A percentile compares a stretch with the other conserved stretches of the same genome.
phyloP scores from a whole-genome alignment of 805 yeast genomes.

The Saccharomycopsis fibuligera region DNA sequence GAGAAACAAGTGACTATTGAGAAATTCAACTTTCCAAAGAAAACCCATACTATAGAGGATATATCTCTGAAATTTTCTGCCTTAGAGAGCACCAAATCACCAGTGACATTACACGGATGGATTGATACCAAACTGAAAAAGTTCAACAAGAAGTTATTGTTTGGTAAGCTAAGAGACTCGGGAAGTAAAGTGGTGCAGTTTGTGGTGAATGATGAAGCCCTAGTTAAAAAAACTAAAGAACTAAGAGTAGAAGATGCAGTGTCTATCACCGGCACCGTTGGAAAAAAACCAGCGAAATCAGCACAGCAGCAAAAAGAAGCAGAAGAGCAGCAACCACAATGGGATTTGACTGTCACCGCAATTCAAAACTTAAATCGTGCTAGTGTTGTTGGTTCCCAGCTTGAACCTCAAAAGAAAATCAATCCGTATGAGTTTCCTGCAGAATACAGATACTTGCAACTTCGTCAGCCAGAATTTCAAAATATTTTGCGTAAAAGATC shows the following conservation, averaged over 20 bases:
- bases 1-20: neutral
- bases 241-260: constrained; percentile 72
- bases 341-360: constrained; percentile 53
- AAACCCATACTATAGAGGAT: constrained; percentile 23
- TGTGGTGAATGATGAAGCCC: constrained; percentile 30
- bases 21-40: constrained; percentile 23
- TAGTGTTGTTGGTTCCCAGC: constrained; percentile 58
- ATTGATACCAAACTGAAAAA: constrained; percentile 67
- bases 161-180: constrained; percentile 68
- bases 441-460: constrained; percentile 73
- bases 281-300: constrained; percentile 28
- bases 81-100: constrained; percentile 10
- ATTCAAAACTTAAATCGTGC: constrained; percentile 58
- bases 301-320: neutral
- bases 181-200: constrained; percentile 65
- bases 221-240: constrained; percentile 35
- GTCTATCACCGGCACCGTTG: constrained; percentile 52
- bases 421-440: constrained; percentile 61
- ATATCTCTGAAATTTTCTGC: constrained; percentile 2
- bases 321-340: constrained; percentile 26
- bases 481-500: constrained; percentile 51
- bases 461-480: constrained; percentile 57
- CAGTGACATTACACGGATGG: constrained; percentile 73
- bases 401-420: constrained; percentile 48
- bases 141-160: constrained; percentile 55